phyloP scores from a whole-genome alignment of 495 filamentous ascomycete species.

The Penicillium cosmopolitanum region DNA sequence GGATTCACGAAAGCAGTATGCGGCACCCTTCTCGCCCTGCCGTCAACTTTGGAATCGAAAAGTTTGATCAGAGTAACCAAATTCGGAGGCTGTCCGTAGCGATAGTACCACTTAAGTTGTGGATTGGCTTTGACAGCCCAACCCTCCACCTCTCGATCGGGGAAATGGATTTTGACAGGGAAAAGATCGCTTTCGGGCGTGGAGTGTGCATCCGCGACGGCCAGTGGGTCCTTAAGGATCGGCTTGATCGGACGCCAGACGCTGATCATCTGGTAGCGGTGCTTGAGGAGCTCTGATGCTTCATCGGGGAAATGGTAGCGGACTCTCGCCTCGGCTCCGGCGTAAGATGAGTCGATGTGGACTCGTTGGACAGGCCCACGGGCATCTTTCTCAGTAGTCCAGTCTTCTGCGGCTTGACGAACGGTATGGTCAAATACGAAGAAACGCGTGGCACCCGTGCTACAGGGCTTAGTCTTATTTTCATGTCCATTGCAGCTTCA shows the following conservation, averaged over 20 bases:
- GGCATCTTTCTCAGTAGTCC: too few relatives aligned
- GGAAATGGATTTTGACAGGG: conserved; percentile 51
- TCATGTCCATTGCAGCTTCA: too few relatives aligned
- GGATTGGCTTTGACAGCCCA: conserved; percentile 43
- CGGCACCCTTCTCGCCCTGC: conserved; percentile 55
- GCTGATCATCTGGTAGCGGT: conserved; percentile 76
- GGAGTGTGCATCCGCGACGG: conserved; percentile 57
- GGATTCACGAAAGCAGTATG: conserved; percentile 67
- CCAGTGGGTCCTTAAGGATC: conserved; percentile 64
- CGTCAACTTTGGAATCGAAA: conserved; percentile 66
- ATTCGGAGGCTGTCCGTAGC: conserved; percentile 56
- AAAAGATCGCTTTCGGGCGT: conserved; percentile 52
- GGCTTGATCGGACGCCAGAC: conserved; percentile 76
- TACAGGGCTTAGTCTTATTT: too few relatives aligned
- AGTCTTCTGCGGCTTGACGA: conserved; percentile 48
- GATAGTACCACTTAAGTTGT: conserved; percentile 55
- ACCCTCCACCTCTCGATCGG: conserved; percentile 52
- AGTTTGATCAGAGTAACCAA: conserved; percentile 72
- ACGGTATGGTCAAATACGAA: conserved; percentile 79
- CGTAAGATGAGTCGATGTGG: conserved; percentile 74
- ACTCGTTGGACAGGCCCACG: conserved; percentile 69
- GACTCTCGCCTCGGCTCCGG: conserved; percentile 58
- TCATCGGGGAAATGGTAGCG: conserved; percentile 64
- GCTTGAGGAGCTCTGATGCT: conserved; percentile 61
- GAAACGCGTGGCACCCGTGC: conserved; percentile 58